Evolutionary conservation across 192 early-diverging fungal genomes (phyloP).

Genomic region (Gryganskiella cystojenkinii): DNA sequence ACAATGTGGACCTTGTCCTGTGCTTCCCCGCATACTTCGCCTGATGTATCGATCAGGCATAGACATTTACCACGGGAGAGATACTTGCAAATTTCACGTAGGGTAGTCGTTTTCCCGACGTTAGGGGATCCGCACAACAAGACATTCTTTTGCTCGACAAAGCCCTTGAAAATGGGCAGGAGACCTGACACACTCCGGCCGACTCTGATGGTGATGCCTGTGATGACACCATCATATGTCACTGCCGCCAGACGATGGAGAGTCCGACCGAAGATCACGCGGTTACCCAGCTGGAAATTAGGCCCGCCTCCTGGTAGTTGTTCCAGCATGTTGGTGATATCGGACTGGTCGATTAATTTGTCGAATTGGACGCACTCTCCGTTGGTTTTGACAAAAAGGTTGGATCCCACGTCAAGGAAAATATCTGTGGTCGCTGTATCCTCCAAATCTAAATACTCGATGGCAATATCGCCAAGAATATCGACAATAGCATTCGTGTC

Average conservation of each 20-base stretch:
- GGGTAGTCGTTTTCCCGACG: constrained; percentile 16
- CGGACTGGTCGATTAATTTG: constrained; percentile 7
- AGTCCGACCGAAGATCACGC: constrained; percentile 15
- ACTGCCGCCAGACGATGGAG: constrained; percentile 17
- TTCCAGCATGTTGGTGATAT: constrained; percentile 1
- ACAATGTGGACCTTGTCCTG: constrained; percentile 6
- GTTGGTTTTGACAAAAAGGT: constrained; percentile 5
- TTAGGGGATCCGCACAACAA: constrained; percentile 17
- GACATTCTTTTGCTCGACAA: constrained; percentile 13
- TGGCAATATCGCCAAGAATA: constrained; percentile 8
- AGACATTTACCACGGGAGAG: constrained; percentile 19
- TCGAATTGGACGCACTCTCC: constrained; percentile 11
- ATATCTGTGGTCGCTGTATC: constrained; percentile 3
- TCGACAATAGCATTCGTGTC: constrained; percentile 6
- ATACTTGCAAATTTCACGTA: constrained; percentile 22
- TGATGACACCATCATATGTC: constrained; percentile 13
- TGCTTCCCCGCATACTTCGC: constrained; percentile 18
- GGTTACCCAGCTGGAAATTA: neutral
- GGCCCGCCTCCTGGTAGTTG: constrained; percentile 9
- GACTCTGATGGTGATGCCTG: constrained; percentile 10
- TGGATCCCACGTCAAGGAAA: constrained; percentile 12
- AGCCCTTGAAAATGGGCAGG: constrained; percentile 8
- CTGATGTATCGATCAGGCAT: constrained; percentile 20
- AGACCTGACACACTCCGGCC: constrained; percentile 14
- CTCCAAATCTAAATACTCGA: constrained; percentile 9